Evolutionary conservation across 345 rosid genomes (phyloP).

Genomic region (Bruguiera parviflora): DNA sequence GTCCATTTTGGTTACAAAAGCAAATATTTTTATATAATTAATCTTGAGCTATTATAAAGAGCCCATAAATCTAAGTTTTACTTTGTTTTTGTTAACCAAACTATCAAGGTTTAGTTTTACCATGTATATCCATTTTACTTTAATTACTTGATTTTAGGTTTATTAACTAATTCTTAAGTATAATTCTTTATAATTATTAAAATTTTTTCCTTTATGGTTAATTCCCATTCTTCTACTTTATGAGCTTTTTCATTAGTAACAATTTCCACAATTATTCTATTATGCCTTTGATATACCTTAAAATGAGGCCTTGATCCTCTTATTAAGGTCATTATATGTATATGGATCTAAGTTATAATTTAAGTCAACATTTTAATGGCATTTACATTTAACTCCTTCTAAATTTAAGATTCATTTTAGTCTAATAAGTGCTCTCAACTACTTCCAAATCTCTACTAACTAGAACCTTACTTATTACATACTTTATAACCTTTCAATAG

Average conservation of each 20-base stretch:
- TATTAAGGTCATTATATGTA: too few relatives aligned
- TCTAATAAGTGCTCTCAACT: too few relatives aligned
- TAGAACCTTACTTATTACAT: neutral
- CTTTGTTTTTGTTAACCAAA: neutral
- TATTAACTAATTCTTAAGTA: neutral
- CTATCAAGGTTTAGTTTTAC: neutral
- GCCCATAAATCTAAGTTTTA: neutral
- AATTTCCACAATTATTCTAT: too few relatives aligned
- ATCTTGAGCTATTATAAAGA: neutral
- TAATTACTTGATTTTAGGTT: neutral
- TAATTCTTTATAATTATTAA: neutral
- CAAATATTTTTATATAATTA: neutral
- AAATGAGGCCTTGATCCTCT: too few relatives aligned
- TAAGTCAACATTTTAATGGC: too few relatives aligned
- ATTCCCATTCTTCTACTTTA: neutral
- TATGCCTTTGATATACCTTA: too few relatives aligned
- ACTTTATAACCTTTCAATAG: neutral
- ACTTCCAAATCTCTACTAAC: fast-evolving
- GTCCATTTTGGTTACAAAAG: neutral
- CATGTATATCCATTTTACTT: neutral
- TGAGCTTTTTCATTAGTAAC: too few relatives aligned
- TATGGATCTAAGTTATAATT: too few relatives aligned
- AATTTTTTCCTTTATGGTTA: neutral
- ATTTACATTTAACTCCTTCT: too few relatives aligned
- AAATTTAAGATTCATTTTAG: too few relatives aligned